Conservation (phyloP, 2,329 filamentous ascomycete species). For the Grosmannia clavigera region DNA sequence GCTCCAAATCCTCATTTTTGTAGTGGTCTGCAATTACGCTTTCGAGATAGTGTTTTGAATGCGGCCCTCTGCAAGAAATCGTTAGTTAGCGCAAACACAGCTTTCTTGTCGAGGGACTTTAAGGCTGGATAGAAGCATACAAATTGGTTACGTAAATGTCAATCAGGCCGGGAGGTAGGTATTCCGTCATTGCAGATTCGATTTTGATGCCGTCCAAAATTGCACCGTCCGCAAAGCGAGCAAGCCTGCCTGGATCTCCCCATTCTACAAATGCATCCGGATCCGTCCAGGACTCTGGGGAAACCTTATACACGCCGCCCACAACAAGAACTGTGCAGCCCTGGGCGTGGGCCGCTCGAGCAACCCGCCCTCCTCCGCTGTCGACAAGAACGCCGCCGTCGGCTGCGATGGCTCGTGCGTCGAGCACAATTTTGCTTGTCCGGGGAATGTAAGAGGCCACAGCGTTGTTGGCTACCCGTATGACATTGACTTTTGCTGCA, state of each 20-base stretch:
- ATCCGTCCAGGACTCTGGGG: slow-evolving; percentile 77
- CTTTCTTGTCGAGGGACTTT: too few relatives aligned
- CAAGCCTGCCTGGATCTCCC: slow-evolving; percentile 65
- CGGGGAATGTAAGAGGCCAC: slow-evolving; percentile 90
- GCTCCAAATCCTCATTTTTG: slow-evolving; percentile 14
- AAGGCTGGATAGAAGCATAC: slow-evolving; percentile 14
- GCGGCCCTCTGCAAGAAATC: slow-evolving; percentile 16
- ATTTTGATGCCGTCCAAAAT: slow-evolving; percentile 69
- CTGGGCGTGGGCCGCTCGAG: slow-evolving; percentile 71
- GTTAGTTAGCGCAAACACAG: slow-evolving; percentile 27
- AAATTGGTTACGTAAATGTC: slow-evolving; percentile 80
- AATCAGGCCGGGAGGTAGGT: slow-evolving; percentile 63
- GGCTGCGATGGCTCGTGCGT: slow-evolving; percentile 74
- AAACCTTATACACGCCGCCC: slow-evolving; percentile 86
- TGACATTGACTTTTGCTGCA: slow-evolving; percentile 66
- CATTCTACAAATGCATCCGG: slow-evolving; percentile 75
- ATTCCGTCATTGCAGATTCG: slow-evolving; percentile 69
- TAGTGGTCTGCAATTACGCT: slow-evolving; percentile 19
- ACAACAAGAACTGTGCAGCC: slow-evolving; percentile 79
- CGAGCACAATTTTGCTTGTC: slow-evolving; percentile 89
- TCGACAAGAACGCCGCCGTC: slow-evolving; percentile 80
- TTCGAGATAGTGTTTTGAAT: slow-evolving; percentile 18
- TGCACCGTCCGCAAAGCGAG: slow-evolving; percentile 66
- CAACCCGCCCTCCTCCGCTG: slow-evolving; percentile 71
- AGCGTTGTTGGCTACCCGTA: slow-evolving; percentile 72